Conservation (phyloP, 116 monocot species). For the Posidonia oceanica region DNA sequence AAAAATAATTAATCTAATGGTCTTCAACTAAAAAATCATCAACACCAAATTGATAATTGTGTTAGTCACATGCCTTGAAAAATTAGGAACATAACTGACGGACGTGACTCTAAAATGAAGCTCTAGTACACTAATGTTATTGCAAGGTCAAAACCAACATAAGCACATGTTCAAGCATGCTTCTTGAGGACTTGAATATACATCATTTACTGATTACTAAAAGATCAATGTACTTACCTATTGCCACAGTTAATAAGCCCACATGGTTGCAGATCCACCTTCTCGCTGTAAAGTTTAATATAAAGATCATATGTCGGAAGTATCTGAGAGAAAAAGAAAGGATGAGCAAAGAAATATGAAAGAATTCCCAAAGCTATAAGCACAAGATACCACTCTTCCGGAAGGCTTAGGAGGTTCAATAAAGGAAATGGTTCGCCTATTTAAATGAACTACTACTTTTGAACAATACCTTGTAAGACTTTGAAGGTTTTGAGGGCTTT, state of each 20-base stretch:
- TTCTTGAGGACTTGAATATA: no score
- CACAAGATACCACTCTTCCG: no score
- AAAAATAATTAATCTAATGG: no score
- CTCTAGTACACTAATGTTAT: neutral
- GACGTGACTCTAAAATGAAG: neutral
- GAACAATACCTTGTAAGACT: slow-evolving; percentile 14
- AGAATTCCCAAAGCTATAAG: neutral
- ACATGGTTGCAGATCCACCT: slow-evolving; percentile 48
- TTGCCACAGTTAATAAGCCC: slow-evolving; percentile 80
- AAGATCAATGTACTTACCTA: slow-evolving; percentile 34
- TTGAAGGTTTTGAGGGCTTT: slow-evolving; percentile 32
- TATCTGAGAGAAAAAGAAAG: slow-evolving; percentile 23
- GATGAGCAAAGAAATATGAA: slow-evolving; percentile 1
- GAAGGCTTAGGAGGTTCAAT: neutral
- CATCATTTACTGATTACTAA: neutral
- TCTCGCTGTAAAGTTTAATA: slow-evolving; percentile 53
- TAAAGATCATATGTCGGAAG: slow-evolving; percentile 60
- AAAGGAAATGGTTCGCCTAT: neutral
- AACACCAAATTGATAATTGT: no score
- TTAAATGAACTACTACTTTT: neutral
- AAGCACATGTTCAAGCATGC: no score
- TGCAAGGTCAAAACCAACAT: neutral
- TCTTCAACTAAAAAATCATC: no score
- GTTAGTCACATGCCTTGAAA: no score
- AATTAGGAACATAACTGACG: no score